Conservation (phyloP, 352 stramenopile species). For the Aphanomyces stellatus region DNA sequence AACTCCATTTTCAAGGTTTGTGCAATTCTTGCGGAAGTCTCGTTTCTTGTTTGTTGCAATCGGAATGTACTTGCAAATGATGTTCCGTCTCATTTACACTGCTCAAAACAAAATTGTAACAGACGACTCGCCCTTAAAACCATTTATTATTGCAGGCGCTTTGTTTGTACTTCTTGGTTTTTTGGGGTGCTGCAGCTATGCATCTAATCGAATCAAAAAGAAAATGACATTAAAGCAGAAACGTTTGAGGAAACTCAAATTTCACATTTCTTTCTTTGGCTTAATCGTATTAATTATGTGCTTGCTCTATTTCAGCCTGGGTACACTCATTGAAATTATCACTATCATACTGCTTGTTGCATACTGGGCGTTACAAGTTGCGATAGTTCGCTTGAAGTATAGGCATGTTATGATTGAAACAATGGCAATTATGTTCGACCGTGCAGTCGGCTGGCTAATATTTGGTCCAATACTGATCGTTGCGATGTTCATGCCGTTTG, state of each 20-base stretch:
- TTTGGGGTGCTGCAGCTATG: conserved; percentile 65
- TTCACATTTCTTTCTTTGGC: conserved; percentile 58
- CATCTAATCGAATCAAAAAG: conserved; percentile 77
- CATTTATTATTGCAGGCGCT: conserved; percentile 23
- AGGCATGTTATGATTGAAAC: conserved; percentile 19
- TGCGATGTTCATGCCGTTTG: conserved; percentile 22
- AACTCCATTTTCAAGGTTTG: conserved; percentile 44
- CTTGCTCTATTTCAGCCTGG: conserved; percentile 22
- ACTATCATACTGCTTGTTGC: neutral
- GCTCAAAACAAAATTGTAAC: conserved; percentile 17
- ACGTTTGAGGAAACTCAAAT: conserved; percentile 84
- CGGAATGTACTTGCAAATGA: conserved; percentile 72
- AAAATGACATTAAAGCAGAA: conserved; percentile 88
- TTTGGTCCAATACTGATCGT: conserved; percentile 22
- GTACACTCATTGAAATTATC: neutral
- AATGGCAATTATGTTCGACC: conserved; percentile 7
- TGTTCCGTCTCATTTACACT: conserved; percentile 29
- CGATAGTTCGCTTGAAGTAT: conserved; percentile 7
- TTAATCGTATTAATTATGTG: conserved; percentile 37
- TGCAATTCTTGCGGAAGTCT: conserved; percentile 67
- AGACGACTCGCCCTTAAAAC: conserved; percentile 19
- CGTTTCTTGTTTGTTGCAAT: conserved; percentile 65
- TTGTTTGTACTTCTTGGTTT: conserved; percentile 25
- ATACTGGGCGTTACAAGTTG: conserved; percentile 13
- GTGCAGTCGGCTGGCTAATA: conserved; percentile 16